phyloP scores from a whole-genome alignment of 2,329 filamentous ascomycete genomes.

The Ceratocystis variospora region DNA sequence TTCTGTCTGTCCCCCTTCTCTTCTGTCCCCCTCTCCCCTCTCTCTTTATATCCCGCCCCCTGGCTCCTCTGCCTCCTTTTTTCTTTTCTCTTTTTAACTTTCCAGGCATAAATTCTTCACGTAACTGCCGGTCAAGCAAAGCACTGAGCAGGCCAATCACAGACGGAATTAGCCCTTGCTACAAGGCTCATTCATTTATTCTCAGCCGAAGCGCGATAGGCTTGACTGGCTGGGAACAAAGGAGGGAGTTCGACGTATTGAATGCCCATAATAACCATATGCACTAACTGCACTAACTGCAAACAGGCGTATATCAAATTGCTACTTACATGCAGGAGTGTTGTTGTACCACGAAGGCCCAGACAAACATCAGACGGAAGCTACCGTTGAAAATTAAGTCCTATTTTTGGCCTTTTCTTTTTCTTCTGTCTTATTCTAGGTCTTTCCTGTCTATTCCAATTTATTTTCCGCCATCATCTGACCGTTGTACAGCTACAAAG shows the following conservation, averaged over 20 bases:
- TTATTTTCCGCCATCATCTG: neutral
- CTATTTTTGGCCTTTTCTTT: neutral
- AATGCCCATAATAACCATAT: neutral
- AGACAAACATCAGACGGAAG: slow-evolving; percentile 10
- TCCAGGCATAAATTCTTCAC: neutral
- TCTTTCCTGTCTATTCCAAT: neutral
- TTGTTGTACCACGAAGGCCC: neutral
- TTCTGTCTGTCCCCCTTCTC: neutral
- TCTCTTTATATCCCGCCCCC: neutral
- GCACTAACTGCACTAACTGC: neutral
- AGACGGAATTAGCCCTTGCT: neutral
- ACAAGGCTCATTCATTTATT: neutral
- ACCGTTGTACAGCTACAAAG: neutral
- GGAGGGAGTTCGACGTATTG: neutral
- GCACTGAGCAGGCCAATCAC: neutral
- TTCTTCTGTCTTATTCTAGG: neutral
- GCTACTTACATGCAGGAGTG: neutral
- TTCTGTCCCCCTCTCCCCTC: too few species aligned
- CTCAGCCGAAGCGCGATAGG: neutral
- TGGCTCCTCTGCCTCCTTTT: neutral
- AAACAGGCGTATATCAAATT: neutral
- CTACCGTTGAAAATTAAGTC: slow-evolving; percentile 5
- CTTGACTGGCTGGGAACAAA: neutral
- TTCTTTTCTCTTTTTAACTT: neutral
- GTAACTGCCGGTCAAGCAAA: neutral